These are phyloP conservation scores for Diplogelasinospora grovesii DNA, from an alignment of 495 filamentous ascomycete genomes.

Conservation along the genomic window DNA sequence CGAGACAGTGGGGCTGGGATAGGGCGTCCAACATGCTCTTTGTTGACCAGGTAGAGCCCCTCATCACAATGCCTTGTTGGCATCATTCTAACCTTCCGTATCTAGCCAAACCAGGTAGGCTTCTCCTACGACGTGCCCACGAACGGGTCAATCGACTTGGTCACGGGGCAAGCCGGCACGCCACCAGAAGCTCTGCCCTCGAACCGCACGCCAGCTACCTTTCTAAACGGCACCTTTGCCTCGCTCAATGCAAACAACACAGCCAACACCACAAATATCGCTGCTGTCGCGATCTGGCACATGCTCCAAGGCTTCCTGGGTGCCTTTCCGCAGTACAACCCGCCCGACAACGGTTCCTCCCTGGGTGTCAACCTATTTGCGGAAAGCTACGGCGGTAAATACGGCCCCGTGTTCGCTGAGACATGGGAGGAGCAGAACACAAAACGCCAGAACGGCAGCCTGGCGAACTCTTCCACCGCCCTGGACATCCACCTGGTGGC, in stretches of 20 bases:
- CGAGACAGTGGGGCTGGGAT: constrained; percentile 57
- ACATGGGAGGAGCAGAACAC: constrained; percentile 58
- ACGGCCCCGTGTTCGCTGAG: constrained; percentile 55
- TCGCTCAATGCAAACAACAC: constrained; percentile 45
- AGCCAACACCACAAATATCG: constrained; percentile 58
- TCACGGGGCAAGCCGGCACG: constrained; percentile 24
- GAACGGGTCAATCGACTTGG: constrained; percentile 42
- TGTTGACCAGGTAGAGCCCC: constrained; percentile 48
- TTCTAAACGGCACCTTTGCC: constrained; percentile 59
- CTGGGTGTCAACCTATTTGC: constrained; percentile 59
- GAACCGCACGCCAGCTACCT: constrained; percentile 9
- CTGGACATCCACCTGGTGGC: constrained; percentile 51
- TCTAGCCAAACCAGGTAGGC: constrained; percentile 49
- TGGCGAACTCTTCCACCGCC: constrained; percentile 38
- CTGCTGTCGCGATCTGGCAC: constrained; percentile 60
- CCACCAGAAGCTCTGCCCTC: constrained; percentile 23
- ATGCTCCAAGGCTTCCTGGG: constrained; percentile 61
- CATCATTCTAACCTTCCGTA: constrained; percentile 25
- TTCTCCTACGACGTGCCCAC: constrained; percentile 50
- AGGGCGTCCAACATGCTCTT: constrained; percentile 69
- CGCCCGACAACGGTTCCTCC: constrained; percentile 24
- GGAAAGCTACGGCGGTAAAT: constrained; percentile 58
- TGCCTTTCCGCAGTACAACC: constrained; percentile 63
- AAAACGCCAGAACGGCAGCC: constrained; percentile 38
- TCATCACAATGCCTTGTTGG: constrained; percentile 27